A percentile compares a stretch with the other conserved stretches of the same genome.
phyloP scores from a whole-genome alignment of 1,284 basidiomycete genomes.

The Bjerkandera adusta region DNA sequence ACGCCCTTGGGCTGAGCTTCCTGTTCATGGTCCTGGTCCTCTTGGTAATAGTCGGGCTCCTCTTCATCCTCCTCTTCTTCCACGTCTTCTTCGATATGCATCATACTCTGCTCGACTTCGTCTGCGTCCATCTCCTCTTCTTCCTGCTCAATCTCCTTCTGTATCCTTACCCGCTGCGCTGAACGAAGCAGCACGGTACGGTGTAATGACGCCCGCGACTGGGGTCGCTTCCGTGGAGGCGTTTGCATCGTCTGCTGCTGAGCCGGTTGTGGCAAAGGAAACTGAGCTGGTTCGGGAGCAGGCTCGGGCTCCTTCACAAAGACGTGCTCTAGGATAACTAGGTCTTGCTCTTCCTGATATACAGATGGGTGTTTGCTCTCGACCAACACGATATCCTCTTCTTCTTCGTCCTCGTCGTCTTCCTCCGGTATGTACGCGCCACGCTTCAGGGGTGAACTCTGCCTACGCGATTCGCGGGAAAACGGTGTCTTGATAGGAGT shows the following conservation, averaged over 20 bases:
- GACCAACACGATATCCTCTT: conserved; percentile 57
- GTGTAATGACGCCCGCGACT: conserved; percentile 51
- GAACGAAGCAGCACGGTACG: conserved; percentile 67
- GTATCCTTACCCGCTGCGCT: conserved; percentile 55
- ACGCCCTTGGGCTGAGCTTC: not conserved
- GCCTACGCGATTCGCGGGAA: conserved; percentile 1
- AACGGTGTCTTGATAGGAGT: conserved; percentile 49
- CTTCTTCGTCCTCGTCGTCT: conserved; percentile 28
- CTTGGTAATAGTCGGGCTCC: conserved; percentile 17
- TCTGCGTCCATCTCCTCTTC: conserved; percentile 25
- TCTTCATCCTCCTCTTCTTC: conserved; percentile 24
- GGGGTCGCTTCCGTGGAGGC: conserved; percentile 34
- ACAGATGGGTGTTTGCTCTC: conserved; percentile 66
- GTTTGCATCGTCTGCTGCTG: conserved; percentile 38
- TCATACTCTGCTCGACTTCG: conserved; percentile 23
- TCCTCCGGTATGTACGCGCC: conserved; percentile 21
- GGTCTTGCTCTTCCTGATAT: conserved; percentile 65
- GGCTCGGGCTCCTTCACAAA: conserved; percentile 30
- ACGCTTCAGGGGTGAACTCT: conserved; percentile 25
- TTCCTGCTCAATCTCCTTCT: conserved; percentile 32
- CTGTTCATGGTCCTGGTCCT: conserved; percentile 5
- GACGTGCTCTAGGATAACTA: conserved; percentile 68
- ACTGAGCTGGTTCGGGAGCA: conserved; percentile 14
- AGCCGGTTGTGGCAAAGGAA: conserved; percentile 16
- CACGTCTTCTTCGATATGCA: conserved; percentile 29